Evolutionary conservation across 768 basidiomycete species (phyloP).

Genomic region (Suillus occidentalis): DNA sequence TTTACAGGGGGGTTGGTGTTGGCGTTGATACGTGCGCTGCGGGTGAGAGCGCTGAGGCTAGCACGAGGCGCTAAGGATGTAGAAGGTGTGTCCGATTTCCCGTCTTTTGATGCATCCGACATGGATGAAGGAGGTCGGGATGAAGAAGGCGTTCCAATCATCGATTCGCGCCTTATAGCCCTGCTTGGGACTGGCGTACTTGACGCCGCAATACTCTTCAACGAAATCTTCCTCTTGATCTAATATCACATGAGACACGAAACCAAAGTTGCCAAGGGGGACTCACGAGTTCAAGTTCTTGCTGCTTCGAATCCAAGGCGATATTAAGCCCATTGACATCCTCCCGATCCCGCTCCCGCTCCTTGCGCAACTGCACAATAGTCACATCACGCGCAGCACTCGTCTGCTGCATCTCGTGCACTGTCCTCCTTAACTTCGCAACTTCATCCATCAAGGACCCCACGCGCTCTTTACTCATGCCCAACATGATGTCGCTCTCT

Average conservation of each 20-base stretch:
- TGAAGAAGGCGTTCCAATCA: conserved; percentile 51
- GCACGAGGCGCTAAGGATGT: conserved; percentile 25
- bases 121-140: conserved; percentile 56
- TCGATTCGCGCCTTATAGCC: conserved; percentile 50
- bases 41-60: conserved; percentile 42
- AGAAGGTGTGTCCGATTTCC: conserved; percentile 33
- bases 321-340: conserved; percentile 86
- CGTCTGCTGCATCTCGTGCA: conserved; percentile 74
- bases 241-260: conserved; percentile 1
- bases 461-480: conserved; percentile 49
- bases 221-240: conserved; percentile 13
- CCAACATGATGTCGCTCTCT: conserved; percentile 52
- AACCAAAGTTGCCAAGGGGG: conserved; percentile 8
- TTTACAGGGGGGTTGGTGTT: conserved; percentile 23
- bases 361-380: conserved; percentile 69
- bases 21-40: conserved; percentile 49
- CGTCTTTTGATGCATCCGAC: conserved; percentile 49
- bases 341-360: conserved; percentile 66
- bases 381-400: conserved; percentile 85
- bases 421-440: conserved; percentile 56
- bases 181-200: background rate
- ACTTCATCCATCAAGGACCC: conserved; percentile 54
- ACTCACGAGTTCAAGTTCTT: conserved; percentile 86
- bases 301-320: conserved; percentile 91
- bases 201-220: background rate